Base-by-base conservation (phyloP, 2,329 filamentous ascomycete species). In the Rhinocladiella mackenziei region DNA sequence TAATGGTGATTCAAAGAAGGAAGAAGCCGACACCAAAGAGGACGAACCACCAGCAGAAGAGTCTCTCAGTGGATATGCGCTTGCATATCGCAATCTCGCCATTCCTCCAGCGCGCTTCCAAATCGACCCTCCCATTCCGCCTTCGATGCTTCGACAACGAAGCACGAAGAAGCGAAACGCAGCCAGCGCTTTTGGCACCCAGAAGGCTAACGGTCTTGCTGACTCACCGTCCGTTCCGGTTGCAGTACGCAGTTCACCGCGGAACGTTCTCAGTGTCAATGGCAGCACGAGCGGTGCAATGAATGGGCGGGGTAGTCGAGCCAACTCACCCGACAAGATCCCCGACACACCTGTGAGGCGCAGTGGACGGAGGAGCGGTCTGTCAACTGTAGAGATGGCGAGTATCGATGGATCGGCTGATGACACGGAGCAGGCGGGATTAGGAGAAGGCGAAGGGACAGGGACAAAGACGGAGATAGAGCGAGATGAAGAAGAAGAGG, bases 61-160 rank as follows among this genome's bases (percentile, higher is more conserved):
- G 7, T 17, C 31, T n/a, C 36, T 53, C 6, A 47, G 43, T 14
- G 55, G 53, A 6, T 57, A 58, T 29, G 56, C 56, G 11, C 40
- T 58, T 3, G 50, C 50, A 14, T 56, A 54, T 36, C 50, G 48
- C 28, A 45, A 39, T 8, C 45, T 52, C 31, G 34, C 43, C 11
- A 58, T 58, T 28, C 56, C 56, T 4, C 50, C 54, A 3, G 37
- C 38, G 9, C 56, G 56, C 10, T 58, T 56, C 38, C 50, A 56
- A 33, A 58, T 58, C 45, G 54, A 55, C 15, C 56, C 56, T 5
- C 56, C 56, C 8, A 58, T 58, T 23, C 56, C 54, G 7, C 26
- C 56, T 4, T 23, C 52, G 9, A 56, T 58, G 56, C 48, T 56
- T 5, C 48, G 53, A n/a, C 35, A 46, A 28, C 47, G 45, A 9